phyloP scores from a whole-genome alignment of 2,329 filamentous ascomycete species.

The Sporothrix luriei region DNA sequence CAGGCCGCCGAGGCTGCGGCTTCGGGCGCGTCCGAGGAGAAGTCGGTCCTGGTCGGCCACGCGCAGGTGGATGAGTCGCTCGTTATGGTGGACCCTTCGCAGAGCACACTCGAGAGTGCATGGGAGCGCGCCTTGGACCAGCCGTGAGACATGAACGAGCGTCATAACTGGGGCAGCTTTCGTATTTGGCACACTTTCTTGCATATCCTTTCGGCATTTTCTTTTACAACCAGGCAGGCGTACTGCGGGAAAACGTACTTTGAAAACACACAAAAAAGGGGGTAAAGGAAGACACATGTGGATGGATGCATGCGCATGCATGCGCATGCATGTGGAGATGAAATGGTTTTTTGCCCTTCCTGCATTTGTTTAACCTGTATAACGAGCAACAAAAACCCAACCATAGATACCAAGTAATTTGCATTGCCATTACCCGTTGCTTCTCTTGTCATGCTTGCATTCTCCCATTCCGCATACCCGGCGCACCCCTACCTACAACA shows the following conservation, averaged over 20 bases:
- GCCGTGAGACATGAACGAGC: background rate
- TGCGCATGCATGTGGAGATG: background rate
- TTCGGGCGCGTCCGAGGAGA: background rate
- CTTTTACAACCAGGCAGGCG: background rate
- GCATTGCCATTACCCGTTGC: conserved; percentile 5
- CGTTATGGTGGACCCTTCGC: conserved; percentile 54
- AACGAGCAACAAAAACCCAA: conserved; percentile 17
- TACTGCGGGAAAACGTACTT: conserved; percentile 3
- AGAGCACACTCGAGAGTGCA: conserved; percentile 64
- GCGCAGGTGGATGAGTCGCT: conserved; percentile 53
- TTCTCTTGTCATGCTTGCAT: background rate
- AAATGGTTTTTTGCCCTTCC: conserved; percentile 8
- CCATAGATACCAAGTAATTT: conserved; percentile 26
- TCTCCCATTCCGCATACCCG: background rate
- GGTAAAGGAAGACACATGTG: background rate
- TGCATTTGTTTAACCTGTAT: conserved; percentile 21
- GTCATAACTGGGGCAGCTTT: background rate
- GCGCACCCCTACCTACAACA: conserved; percentile 51
- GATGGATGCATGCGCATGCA: too few species aligned
- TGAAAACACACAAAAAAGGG: conserved; percentile 1
- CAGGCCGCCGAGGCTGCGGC: conserved; percentile 34
- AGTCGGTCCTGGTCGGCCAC: conserved; percentile 52
- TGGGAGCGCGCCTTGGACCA: conserved; percentile 66
- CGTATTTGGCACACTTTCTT: background rate
- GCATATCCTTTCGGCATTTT: conserved; percentile 2